Base-by-base conservation (phyloP, 192 early-diverging fungal genomes). In the Tieghemiomyces parasiticus region DNA sequence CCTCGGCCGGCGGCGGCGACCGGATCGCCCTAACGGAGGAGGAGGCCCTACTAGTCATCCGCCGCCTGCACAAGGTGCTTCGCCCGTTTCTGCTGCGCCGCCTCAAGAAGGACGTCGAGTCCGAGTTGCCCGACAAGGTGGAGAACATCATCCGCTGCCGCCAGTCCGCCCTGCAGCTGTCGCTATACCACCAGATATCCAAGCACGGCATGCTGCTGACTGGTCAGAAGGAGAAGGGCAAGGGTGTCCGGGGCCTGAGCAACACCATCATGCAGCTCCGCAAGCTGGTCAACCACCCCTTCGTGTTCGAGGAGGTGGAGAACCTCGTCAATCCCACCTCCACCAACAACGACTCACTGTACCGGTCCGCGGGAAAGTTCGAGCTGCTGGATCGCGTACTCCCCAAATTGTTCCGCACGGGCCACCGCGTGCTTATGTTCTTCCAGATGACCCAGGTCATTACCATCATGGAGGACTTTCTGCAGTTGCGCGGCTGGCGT, bases 231-330 rank as follows among this genome's bases (percentile, higher is more conserved):
- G 35, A 65, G 25, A 81, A 64, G 76, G 78, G 77, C 81, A 81
- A 67, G 25, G n/a, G 14, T 35, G 35, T 62, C 47, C 88, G 83
- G 58, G 84, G 87, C 14, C 71, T 99, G 55, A 94, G 89, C 74
- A 99, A 99, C 74, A 80, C 90, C 12, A 85, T 99, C 50, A 95
- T 99, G 96, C 93, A 99, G 68, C 81, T 99, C 51, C 83, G 94
- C 35, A 97, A 97, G 69, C 89, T 99, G 63, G 92, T 90, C 70
- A 99, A 97, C 73, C 96, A 99, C 72, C 96, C 96, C 49, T 99
- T 88, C 69, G 92, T 96, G 19, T 97, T 91, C 77, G 84, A 87
- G 50, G 88, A 90, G 61, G 93, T 99, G 0, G 93, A 95, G 64
- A 71, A 80, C 31, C 67, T 77, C 25, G 73, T 99, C 71, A 90